Base-by-base conservation (phyloP, 352 stramenopile genomes). In the Globisporangium cederbergense region DNA sequence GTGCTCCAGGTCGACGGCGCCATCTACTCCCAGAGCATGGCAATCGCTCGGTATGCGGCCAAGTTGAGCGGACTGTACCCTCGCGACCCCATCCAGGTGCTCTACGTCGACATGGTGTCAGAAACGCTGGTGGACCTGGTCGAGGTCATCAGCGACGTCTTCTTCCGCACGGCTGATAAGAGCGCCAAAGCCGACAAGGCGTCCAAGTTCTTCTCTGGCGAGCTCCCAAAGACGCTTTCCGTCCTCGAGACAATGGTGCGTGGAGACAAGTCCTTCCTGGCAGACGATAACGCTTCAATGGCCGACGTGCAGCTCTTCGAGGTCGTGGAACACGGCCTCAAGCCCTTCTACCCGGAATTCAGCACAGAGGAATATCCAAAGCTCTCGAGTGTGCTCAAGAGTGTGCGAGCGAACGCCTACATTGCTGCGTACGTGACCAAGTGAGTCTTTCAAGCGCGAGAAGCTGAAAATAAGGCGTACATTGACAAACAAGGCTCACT, bases 221-320 rank as follows among this genome's bases (percentile, higher is more conserved):
- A 52, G n/a, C 45, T 80, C 8, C 75, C 77, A 3, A 58, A 70
- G 38, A 60, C 72, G 34, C 69, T 86, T 38, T 54, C 32, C n/a
- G 51, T 53, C 40, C 65, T 84, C 13, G 69, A 79, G 52, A 65
- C 40, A 14, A 53, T 69, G 49, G 56, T 85, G 9, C 46, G 59
- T 32, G 76, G 74, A 16, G 42, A 67, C 36, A 18, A 34, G 20
- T 89, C 66, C 58, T 73, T 87, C 22, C 36, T 75, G 30, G 77
- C 72, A 40, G 64, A 22, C 49, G 28, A 70, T 40, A 72, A 76
- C 54, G 34, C 62, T 16, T 75, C 70, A 14, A 60, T 73, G 10
- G 78, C 68, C 0, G 80, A 86, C 40, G 62, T 89, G 2, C 62
- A 75, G 40, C 30, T 86, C 25, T 85, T 86, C 45, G 74, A 86